Base-by-base conservation (phyloP, 140 eudicot species). In the Bidens hawaiensis region DNA sequence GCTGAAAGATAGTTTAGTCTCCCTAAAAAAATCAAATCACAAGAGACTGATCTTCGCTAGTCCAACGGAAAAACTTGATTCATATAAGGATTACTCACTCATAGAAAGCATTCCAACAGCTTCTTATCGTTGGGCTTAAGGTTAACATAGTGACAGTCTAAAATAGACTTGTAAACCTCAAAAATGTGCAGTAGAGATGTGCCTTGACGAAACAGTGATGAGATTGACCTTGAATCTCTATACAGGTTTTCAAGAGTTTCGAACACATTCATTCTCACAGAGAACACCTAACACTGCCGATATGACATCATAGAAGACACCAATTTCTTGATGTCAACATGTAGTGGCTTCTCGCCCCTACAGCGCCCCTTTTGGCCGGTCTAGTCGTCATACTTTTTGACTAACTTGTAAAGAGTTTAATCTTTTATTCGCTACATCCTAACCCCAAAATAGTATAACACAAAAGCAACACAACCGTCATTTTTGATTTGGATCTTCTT, bases 381-480 rank as follows among this genome's bases (percentile, higher is more conserved):
- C 96, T 94, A 88, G 23, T 55, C 62, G 1, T 82, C 87, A 41
- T 64, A 76, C 31, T 83, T 69, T 24, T 64, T 63, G 49, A 79
- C 67, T 47, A 85, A 52, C 12, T 31, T 38, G 65, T 73, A 85
- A 31, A 46, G 36, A 10, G 12, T 19, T 10, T 69, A 73, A 2
- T 62, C 55, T 5, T 60, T 64, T 4, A 40, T 8, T 14, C 18
- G 4, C 11, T 62, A 64, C 67, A 69, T 78, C 46, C 77, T 60
- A 26, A 88, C 81, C 15, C 88, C 90, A 60, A 88, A 83, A 47
- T 72, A 85, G 14, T 75, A 60, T 30, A 82, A 34, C 53, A 72
- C 41, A 64, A 77, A 79, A 1, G 68, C 81, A 22, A 64, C 75
- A 27, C 21, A 5, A 11, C 30, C 75, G 1, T 40, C n/a, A 52